These are phyloP conservation scores for Bipolaris sorokiniana DNA, from an alignment of 2,329 filamentous ascomycete species.

Conservation along the genomic window DNA sequence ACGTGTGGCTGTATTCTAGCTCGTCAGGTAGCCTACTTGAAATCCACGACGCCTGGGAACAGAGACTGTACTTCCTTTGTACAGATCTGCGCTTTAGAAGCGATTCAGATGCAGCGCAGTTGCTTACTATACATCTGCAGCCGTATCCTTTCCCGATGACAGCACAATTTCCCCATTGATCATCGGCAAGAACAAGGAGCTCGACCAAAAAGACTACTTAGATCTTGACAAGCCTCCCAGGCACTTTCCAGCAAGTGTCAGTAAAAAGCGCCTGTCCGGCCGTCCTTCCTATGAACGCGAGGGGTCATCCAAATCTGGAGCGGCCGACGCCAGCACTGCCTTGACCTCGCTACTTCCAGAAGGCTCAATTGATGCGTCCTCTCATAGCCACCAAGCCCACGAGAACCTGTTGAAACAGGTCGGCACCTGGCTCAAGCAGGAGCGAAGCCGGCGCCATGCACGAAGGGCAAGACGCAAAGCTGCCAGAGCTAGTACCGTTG, in stretches of 20 bases:
- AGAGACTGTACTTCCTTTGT: background rate
- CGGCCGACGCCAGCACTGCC: conserved; percentile 37
- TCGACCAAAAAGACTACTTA: conserved; percentile 52
- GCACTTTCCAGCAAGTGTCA: conserved; percentile 48
- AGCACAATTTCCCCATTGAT: conserved; percentile 55
- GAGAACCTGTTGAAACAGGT: conserved; percentile 71
- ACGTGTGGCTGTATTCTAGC: background rate
- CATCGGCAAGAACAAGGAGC: conserved; percentile 53
- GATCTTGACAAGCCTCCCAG: conserved; percentile 48
- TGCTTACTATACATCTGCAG: conserved; percentile 43
- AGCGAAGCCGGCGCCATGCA: conserved; percentile 70
- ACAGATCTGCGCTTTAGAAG: background rate
- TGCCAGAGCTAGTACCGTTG: conserved; percentile 50
- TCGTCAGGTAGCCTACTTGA: background rate
- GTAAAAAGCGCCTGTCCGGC: conserved; percentile 53
- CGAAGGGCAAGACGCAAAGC: conserved; percentile 59
- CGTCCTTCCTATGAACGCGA: conserved; percentile 47
- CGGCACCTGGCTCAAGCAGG: conserved; percentile 80
- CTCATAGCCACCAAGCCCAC: conserved; percentile 37
- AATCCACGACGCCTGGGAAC: background rate
- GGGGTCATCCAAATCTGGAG: conserved; percentile 28
- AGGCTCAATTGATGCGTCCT: conserved; percentile 31
- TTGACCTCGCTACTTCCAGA: conserved; percentile 40
- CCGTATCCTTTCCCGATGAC: conserved; percentile 56
- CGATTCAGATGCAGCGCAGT: conserved; percentile 9